phyloP scores from a whole-genome alignment of 176 grass and related monocot genomes.

The Triticum urartu region DNA sequence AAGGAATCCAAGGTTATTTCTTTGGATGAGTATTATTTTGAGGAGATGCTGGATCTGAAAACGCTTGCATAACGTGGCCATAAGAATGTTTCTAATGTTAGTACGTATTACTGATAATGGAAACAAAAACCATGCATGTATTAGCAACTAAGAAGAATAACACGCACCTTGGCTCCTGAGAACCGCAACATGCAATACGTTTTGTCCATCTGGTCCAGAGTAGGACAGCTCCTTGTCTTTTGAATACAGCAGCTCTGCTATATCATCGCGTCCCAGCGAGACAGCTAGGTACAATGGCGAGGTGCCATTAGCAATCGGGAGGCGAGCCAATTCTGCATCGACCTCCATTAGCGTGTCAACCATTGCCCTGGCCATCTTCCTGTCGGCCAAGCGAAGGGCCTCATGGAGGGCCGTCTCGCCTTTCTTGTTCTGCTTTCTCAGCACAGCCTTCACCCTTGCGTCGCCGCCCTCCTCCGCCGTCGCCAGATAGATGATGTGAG shows the following conservation, averaged over 20 bases:
- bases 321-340: neutral
- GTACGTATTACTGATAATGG: too few species aligned
- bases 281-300: constrained; percentile 27
- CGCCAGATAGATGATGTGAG: neutral
- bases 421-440: neutral
- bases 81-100: too few species aligned
- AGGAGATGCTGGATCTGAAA: too few species aligned
- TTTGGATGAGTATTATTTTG: too few species aligned
- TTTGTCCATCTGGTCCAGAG: constrained; percentile 18
- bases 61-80: too few species aligned
- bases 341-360: neutral
- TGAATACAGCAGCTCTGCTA: neutral
- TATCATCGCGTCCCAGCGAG: neutral
- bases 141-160: too few species aligned
- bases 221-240: neutral
- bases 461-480: neutral
- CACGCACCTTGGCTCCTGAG: neutral
- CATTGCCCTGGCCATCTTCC: neutral
- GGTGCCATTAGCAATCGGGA: neutral
- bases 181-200: constrained; percentile 11
- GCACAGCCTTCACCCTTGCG: neutral
- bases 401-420: constrained; percentile 12
- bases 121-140: too few species aligned
- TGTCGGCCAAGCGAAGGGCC: neutral
- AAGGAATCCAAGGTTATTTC: too few species aligned